Evolutionary conservation across 2,329 filamentous ascomycete species (phyloP).

Genomic region (Trichoderma hamatum): DNA sequence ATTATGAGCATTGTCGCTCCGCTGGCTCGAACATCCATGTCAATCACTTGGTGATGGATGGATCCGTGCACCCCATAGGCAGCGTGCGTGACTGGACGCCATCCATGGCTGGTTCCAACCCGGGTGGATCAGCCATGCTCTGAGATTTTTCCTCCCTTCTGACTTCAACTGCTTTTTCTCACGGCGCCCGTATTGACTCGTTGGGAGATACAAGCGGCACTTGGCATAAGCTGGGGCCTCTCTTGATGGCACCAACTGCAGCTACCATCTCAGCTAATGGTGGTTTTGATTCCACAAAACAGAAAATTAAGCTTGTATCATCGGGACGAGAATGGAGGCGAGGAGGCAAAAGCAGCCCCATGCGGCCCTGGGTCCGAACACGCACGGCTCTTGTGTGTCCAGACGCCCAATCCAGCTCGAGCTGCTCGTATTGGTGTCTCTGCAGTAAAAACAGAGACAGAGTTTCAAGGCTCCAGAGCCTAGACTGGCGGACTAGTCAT

Average conservation of each 20-base stretch:
- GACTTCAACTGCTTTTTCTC: neutral
- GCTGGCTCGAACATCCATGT: constrained; percentile 15
- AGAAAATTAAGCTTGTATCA: constrained; percentile 5
- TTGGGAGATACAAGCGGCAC: neutral
- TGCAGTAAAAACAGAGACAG: neutral
- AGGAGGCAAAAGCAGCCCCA: neutral
- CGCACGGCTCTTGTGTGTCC: neutral
- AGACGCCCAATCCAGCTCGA: neutral
- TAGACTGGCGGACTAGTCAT: neutral
- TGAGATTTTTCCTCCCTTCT: neutral
- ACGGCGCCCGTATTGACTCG: neutral
- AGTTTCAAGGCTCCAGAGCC: neutral
- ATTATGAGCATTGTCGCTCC: neutral
- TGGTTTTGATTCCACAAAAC: neutral
- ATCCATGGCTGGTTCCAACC: constrained; percentile 3
- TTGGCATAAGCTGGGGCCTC: neutral
- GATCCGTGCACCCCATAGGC: neutral
- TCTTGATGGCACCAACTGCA: no score
- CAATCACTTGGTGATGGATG: neutral
- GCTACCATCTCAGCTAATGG: neutral
- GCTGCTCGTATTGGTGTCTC: neutral
- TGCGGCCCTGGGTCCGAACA: neutral
- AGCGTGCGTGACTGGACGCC: constrained; percentile 5
- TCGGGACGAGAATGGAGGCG: neutral
- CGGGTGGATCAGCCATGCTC: constrained; percentile 10